These are phyloP conservation scores for Bipolaris sorokiniana DNA, from an alignment of 2,329 filamentous ascomycete species.

Conservation along the genomic window DNA sequence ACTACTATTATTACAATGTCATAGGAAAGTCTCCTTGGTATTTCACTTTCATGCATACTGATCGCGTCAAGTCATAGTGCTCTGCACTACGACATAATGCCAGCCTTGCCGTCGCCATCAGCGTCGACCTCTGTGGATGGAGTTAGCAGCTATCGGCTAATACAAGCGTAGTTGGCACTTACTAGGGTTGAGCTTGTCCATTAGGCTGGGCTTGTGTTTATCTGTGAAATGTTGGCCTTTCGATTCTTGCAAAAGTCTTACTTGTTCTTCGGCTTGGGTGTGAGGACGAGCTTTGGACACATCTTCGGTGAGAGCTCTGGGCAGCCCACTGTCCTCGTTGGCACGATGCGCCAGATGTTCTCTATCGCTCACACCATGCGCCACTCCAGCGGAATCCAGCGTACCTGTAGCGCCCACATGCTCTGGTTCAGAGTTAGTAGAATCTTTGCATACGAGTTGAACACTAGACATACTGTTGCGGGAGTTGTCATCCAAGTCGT, in stretches of 20 bases:
- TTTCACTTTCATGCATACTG: conserved; percentile 9
- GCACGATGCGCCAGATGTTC: conserved; percentile 14
- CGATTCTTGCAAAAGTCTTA: conserved; percentile 6
- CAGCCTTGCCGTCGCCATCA: conserved; percentile 62
- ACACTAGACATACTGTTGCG: conserved; percentile 5
- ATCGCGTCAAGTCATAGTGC: conserved; percentile 23
- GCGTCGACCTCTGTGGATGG: conserved; percentile 49
- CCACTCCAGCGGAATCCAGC: conserved; percentile 5
- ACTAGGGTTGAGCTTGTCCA: conserved; percentile 62
- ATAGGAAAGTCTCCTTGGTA: conserved; percentile 15
- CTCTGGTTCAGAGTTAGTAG: conserved; percentile 4
- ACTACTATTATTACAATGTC: conserved; percentile 19
- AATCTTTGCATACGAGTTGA: neutral
- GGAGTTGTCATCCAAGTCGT: conserved; percentile 9
- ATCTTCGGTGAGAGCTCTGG: conserved; percentile 19
- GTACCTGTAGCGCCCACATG: conserved; percentile 17
- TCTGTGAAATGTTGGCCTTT: conserved; percentile 20
- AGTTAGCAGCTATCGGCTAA: neutral
- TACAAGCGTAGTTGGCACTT: neutral
- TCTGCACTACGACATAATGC: too few species aligned
- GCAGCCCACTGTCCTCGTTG: conserved; percentile 20
- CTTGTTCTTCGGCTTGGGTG: conserved; percentile 21
- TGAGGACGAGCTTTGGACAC: conserved; percentile 20
- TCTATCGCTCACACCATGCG: conserved; percentile 11
- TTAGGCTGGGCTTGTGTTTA: conserved; percentile 54